Base-by-base conservation (phyloP, 257 asterid genomes). In the Ocimum tenuiflorum region DNA sequence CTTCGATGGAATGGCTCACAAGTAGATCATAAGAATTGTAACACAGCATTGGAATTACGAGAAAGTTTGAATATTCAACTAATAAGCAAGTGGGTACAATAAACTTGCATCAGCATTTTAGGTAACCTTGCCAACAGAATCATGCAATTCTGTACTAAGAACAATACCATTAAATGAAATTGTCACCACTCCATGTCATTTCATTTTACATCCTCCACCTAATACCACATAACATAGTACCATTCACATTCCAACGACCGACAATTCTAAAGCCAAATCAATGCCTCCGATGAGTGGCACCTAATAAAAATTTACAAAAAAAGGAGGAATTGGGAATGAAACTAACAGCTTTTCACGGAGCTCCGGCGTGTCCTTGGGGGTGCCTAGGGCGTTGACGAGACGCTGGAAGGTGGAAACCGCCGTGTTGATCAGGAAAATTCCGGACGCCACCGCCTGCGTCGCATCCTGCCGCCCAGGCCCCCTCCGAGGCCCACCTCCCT, bases 291-390 rank as follows among this genome's bases (percentile, higher is more conserved):
- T n/a, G 22, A 38, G 29, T n/a, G 29, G 24, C 7, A 17, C 33
- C 14, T 0, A 10, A 3, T 45, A 18, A 20, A 20, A 5, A n/a
- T 11, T 1, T 19, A 24, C 3, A 8, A 1, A 27, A 56, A 45
- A 35, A n/a, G 3, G 17, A 8, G 0, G 10, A 23, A 42, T 0
- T 20, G 8, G 20, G 31, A 50, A 48, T 11, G 11, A 72, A 54
- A 78, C 91, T 73, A 72, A 91, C 98, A 88, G 85, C 74, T 88
- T 91, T 39, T 88, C 92, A 5, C 98, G 94, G 63, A 91, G 95
- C 77, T 88, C 88, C 6, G 96, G 95, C 55, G 98, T 88, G 58
- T 91, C 98, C 78, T 86, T 91, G 45, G 95, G 91, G 4, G 98
- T 91, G 14, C 98, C 98, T 12, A 91, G 88, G 75, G 91, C 82